These are phyloP conservation scores for Kalanchoe fedtschenkoi DNA, from an alignment of 164 flowering plant species.

Conservation along the genomic window DNA sequence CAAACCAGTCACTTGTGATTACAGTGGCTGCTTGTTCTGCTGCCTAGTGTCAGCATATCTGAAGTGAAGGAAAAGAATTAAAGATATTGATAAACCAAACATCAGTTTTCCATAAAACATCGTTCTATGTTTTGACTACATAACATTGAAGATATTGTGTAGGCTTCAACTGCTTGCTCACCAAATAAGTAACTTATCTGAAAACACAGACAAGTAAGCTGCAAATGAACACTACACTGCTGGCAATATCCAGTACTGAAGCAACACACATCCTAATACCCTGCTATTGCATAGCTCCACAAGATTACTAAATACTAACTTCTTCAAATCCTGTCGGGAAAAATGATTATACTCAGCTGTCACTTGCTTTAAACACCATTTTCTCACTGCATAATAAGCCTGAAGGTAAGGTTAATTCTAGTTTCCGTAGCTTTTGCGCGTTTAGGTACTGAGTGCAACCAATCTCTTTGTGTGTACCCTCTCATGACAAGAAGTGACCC, in stretches of 20 bases:
- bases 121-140: neutral
- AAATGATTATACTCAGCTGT: neutral
- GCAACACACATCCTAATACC: neutral
- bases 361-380: neutral
- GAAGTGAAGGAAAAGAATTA: neutral
- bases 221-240: neutral
- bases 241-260: neutral
- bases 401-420: conserved; percentile 85
- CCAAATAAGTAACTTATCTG: neutral
- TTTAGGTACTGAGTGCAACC: conserved; percentile 85
- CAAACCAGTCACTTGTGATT: conserved; percentile 12
- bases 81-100: neutral
- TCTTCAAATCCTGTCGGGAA: neutral
- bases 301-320: neutral
- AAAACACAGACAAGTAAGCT: neutral
- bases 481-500: conserved; percentile 57
- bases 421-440: conserved; percentile 61
- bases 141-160: neutral
- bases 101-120: neutral
- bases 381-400: conserved; percentile 31
- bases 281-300: neutral
- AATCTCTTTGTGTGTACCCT: conserved; percentile 77
- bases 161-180: neutral
- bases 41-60: conserved; percentile 5
- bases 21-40: conserved; percentile 12